Evolutionary conservation across 768 basidiomycete genomes (phyloP), one percentile per base, ranked within the genome.

Genomic region (button mushroom (Agaricus bisporus)): DNA sequence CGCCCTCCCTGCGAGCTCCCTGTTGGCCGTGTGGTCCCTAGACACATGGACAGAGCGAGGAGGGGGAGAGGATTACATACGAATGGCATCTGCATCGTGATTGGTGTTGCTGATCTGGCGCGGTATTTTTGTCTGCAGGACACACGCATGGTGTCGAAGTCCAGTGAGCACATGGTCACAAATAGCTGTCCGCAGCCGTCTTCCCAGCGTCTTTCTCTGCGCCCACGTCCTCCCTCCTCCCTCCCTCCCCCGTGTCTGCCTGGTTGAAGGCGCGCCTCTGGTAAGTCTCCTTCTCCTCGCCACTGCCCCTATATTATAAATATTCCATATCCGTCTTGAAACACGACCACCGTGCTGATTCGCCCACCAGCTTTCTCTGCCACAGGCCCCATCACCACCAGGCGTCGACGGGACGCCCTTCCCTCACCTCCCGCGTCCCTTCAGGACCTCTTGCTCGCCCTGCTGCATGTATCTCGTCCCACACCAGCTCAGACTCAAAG

Each of bases 401-500:
- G 60, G 57, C 63, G 61, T 61, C 60, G 58, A 60, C 59, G 63
- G 63, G 61, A 62, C 61, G 60, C 59, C 59, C 58, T 29, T 58
- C 56, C 55, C 61, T 56, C 53, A 51, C 62, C 53, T 56, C 62
- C 58, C 46, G 43, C 39, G 56, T 48, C 49, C 43, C 35, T 49
- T 42, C 43, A 54, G 52, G 56, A 46, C 51, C 28, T 22, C 20
- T 12, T 43, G n/a, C 25, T 32, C 36, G 18, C 37, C 49, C 45
- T 54, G 48, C 68, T 72, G 72, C 65, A 74, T 72, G 71, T 63
- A 62, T 70, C 61, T 60, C 63, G 61, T 38, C 59, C 51, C 18
- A 37, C 54, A 49, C 54, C 48, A 54, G 56, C 68, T 77, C 78
- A 78, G 77, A 76, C 74, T 72, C 65, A 62, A 70, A 77, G 77